Base-by-base conservation (phyloP, 805 yeast species). In the Wickerhamiella allomyrinae region DNA sequence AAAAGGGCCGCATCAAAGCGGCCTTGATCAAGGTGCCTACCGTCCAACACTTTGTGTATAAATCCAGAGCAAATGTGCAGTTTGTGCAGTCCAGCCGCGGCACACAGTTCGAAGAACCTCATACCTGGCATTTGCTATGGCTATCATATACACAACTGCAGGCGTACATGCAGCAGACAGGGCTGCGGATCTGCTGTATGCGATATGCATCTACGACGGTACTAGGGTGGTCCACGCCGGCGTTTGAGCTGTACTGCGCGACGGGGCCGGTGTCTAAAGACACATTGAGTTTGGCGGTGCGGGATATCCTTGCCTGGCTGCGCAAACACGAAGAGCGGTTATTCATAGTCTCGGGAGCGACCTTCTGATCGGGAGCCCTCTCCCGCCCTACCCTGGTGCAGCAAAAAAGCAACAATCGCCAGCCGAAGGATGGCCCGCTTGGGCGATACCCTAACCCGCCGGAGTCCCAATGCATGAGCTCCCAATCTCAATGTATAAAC, bases 21-120 rank as follows among this genome's bases (percentile, higher is more conserved):
- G 62, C 68, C 15, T 77, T 70, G 39, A 65, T 76, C 19, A 74
- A 74, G 1, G 79, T 77, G 5, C 62, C 71, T 0, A 57, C 69
- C 22, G 69, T 89, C 9, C 71, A 75, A 46, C 95, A 86, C 61
- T 91, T 87, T 55, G 70, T 86, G 20, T 87, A 75, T 65, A 86
- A 83, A 59, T 73, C 83, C 25, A 77, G 73, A 45, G 63, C 62
- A 19, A 71, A 73, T 43, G 76, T 84, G 14, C 96, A 84, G 52
- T 77, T 69, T 51, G 69, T 74, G 14, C 65, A 66, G 61, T 65
- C 69, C 23, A 47, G 48, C 31, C 50, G 51, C 34, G 67, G 66
- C 55, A 68, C 70, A 38, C 68, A 27, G 8, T 27, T 39, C 15
- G 27, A 20, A 8, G 37, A 34, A 7, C 37, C 20, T 5, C 27